Conservation (phyloP, 345 rosid species). For the Melastoma malabathricum region DNA sequence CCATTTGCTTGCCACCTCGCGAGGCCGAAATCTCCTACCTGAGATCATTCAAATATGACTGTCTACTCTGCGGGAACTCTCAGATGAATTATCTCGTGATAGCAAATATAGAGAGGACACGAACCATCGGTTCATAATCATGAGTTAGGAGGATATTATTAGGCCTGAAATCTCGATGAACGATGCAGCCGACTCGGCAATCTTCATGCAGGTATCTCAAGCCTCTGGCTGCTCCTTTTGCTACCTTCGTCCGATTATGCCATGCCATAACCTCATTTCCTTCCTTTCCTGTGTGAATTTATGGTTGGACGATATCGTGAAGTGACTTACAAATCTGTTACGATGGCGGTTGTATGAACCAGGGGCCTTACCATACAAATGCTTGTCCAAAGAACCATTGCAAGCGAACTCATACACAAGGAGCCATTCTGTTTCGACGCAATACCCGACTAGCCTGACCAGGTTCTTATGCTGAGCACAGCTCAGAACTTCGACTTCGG, state of each 20-base stretch:
- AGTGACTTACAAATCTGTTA: background rate
- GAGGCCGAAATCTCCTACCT: slow-evolving; percentile 67
- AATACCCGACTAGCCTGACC: slow-evolving; percentile 53
- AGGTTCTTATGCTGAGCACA: slow-evolving; percentile 58
- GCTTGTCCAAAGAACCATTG: slow-evolving; percentile 53
- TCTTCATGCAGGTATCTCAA: slow-evolving; percentile 64
- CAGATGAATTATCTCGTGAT: background rate
- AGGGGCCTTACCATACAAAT: slow-evolving; percentile 32
- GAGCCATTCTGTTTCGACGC: slow-evolving; percentile 43
- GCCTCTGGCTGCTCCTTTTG: slow-evolving; percentile 60
- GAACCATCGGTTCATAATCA: slow-evolving; percentile 49
- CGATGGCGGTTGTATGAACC: background rate
- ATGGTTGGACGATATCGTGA: background rate
- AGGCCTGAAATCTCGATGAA: slow-evolving; percentile 57
- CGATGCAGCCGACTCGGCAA: slow-evolving; percentile 61
- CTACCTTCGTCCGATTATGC: slow-evolving; percentile 36
- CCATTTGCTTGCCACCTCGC: slow-evolving; percentile 60
- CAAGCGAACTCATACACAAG: slow-evolving; percentile 56
- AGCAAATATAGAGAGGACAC: slow-evolving; percentile 5
- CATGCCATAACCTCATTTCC: slow-evolving; percentile 24
- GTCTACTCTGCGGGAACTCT: background rate
- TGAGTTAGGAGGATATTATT: slow-evolving; percentile 57
- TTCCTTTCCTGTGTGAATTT: slow-evolving; percentile 15
- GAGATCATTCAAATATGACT: no score
- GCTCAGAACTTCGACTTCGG: slow-evolving; percentile 54